Percentiles rank a stretch among this genome's conserved stretches.
Conservation (phyloP, 768 basidiomycete genomes). For the Serpula lacrymans region DNA sequence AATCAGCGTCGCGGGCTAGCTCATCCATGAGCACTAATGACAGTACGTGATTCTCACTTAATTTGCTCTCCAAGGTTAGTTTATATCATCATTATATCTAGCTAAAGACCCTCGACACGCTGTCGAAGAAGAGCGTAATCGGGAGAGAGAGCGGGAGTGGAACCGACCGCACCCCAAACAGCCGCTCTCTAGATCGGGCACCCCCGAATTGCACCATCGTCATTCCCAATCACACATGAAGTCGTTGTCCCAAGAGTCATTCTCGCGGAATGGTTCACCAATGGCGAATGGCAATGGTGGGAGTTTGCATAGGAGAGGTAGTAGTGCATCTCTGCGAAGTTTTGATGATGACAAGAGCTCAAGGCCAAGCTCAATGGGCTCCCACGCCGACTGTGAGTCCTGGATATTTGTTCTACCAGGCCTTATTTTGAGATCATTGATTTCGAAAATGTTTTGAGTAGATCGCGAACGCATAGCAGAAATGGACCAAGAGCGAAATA, state of each 20-base stretch:
- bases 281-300: too few relatives aligned
- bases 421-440: background rate
- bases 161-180: constrained; percentile 31
- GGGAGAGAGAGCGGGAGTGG: constrained; percentile 50
- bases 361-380: constrained; percentile 42
- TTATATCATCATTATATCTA: constrained; percentile 8
- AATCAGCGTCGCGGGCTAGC: constrained; percentile 25
- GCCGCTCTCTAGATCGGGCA: constrained; percentile 19
- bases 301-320: constrained; percentile 28
- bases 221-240: constrained; percentile 23
- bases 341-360: constrained; percentile 41
- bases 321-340: constrained; percentile 39
- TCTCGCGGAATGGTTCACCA: constrained; percentile 8
- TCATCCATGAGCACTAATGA: constrained; percentile 14
- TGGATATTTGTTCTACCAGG: background rate
- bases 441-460: constrained; percentile 16
- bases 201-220: constrained; percentile 21
- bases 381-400: constrained; percentile 51
- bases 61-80: constrained; percentile 1
- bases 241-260: constrained; percentile 15
- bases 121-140: constrained; percentile 25
- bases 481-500: constrained; percentile 39
- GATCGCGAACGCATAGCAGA: constrained; percentile 45
- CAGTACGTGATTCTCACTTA: constrained; percentile 24
- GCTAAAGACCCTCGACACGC: constrained; percentile 27